Evolutionary conservation across 2,329 filamentous ascomycete genomes (phyloP).

Genomic region (Colletotrichum plurivorum): DNA sequence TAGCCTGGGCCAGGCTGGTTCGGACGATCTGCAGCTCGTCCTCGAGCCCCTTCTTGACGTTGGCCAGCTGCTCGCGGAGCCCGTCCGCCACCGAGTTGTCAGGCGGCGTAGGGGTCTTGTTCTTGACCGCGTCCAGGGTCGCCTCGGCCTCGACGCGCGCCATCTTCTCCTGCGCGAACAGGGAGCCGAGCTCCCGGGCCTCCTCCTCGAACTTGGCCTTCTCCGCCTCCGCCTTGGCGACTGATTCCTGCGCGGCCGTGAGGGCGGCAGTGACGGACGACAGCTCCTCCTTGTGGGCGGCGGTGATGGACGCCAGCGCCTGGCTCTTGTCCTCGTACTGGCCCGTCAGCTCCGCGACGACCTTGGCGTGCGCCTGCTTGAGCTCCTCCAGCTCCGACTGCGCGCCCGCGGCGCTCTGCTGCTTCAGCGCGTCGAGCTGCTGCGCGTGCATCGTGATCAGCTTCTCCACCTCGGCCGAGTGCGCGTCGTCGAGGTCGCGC

Average conservation of each 20-base stretch:
- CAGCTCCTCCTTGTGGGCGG: constrained; percentile 49
- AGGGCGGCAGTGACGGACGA: constrained; percentile 53
- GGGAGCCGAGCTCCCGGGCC: constrained; percentile 63
- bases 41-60: constrained; percentile 62
- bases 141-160: constrained; percentile 71
- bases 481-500: constrained; percentile 60
- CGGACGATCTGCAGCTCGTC: constrained; percentile 55
- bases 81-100: constrained; percentile 69
- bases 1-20: constrained; percentile 52
- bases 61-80: constrained; percentile 64
- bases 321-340: constrained; percentile 53
- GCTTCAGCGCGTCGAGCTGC: constrained; percentile 57
- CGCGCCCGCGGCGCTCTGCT: constrained; percentile 52
- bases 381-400: constrained; percentile 61
- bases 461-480: constrained; percentile 64
- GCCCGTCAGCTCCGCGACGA: constrained; percentile 57
- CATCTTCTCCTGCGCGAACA: constrained; percentile 72
- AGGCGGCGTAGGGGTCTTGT: constrained; percentile 63
- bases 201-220: constrained; percentile 64
- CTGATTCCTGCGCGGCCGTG: constrained; percentile 49
- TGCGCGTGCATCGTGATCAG: constrained; percentile 59
- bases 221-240: constrained; percentile 50
- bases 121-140: constrained; percentile 71
- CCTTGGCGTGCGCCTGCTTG: constrained; percentile 53
- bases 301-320: constrained; percentile 46